These are phyloP conservation scores for Pyrenophora graminea DNA, from an alignment of 2,329 filamentous ascomycete genomes.

Conservation along the genomic window DNA sequence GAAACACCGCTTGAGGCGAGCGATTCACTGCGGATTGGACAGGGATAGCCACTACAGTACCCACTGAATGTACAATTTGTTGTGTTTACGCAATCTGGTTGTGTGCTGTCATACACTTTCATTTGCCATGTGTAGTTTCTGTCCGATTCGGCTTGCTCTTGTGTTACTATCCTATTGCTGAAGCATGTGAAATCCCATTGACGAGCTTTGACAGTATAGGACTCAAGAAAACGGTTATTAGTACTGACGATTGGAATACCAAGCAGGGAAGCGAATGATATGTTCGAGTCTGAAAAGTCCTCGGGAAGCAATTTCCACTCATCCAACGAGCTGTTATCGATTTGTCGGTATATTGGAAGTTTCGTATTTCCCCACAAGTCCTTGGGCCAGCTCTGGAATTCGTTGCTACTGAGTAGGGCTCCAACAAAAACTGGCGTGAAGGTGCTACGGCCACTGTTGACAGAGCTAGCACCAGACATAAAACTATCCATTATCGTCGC, in stretches of 20 bases:
- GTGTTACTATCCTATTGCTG: conserved; percentile 16
- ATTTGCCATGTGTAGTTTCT: conserved; percentile 27
- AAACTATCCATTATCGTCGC: conserved; percentile 11
- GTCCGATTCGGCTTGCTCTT: conserved; percentile 6
- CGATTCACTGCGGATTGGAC: conserved; percentile 25
- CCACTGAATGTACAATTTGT: neutral
- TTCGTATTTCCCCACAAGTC: conserved; percentile 39
- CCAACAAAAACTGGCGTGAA: conserved; percentile 29
- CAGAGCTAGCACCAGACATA: conserved; percentile 15
- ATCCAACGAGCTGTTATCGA: conserved; percentile 24
- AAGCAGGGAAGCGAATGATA: conserved; percentile 33
- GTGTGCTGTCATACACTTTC: neutral
- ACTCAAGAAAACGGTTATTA: conserved; percentile 10
- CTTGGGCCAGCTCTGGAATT: conserved; percentile 26
- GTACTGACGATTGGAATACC: conserved; percentile 27
- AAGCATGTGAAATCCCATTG: conserved; percentile 35
- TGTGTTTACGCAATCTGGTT: neutral
- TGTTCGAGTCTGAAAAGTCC: conserved; percentile 7
- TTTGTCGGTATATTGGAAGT: conserved; percentile 27
- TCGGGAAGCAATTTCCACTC: conserved; percentile 26
- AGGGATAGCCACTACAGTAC: conserved; percentile 24
- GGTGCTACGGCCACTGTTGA: conserved; percentile 22
- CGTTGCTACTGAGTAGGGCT: conserved; percentile 31
- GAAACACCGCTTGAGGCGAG: conserved; percentile 15
- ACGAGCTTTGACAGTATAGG: conserved; percentile 25